A percentile compares a stretch with the other conserved stretches of the same genome.
phyloP scores from a whole-genome alignment of 2,329 filamentous ascomycete species.

The Pseudovirgaria hyperparasitica region DNA sequence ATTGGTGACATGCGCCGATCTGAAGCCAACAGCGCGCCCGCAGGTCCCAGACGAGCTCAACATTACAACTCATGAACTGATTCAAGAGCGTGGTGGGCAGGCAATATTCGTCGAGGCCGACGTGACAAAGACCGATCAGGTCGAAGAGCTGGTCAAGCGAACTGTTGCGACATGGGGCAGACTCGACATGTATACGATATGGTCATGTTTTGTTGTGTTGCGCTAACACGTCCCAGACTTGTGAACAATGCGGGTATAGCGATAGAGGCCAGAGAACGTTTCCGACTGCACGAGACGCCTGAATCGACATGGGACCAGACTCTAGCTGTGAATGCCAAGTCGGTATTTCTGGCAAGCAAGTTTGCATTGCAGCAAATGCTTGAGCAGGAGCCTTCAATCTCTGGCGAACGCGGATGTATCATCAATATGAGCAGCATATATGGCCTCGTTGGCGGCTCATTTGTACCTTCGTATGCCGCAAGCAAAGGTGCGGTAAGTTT shows the following conservation, averaged over 20 bases:
- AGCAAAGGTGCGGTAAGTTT: constrained; percentile 32
- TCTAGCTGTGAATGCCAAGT: constrained; percentile 23
- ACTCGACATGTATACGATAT: too few species aligned
- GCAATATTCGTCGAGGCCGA: constrained; percentile 14
- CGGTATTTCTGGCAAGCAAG: constrained; percentile 32
- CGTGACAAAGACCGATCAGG: constrained; percentile 19
- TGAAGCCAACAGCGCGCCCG: constrained; percentile 1
- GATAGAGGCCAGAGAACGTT: too few species aligned
- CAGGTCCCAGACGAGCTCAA: constrained; percentile 4
- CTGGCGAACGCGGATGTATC: constrained; percentile 35
- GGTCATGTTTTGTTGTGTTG: too few species aligned
- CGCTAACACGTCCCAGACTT: too few species aligned
- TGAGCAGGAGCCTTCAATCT: constrained; percentile 27
- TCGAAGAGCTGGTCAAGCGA: constrained; percentile 13
- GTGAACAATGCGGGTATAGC: constrained; percentile 1
- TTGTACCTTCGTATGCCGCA: constrained; percentile 26
- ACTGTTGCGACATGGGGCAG: constrained; percentile 14
- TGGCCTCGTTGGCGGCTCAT: constrained; percentile 27
- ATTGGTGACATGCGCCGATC: constrained; percentile 6
- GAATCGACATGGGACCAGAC: constrained; percentile 18
- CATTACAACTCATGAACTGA: constrained; percentile 8
- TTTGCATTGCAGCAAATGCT: constrained; percentile 38
- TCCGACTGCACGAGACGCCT: constrained; percentile 15
- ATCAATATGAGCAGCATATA: constrained; percentile 42
- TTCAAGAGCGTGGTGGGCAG: constrained; percentile 4